phyloP scores from a whole-genome alignment of 176 grass and related monocot genomes.

The Leersia perrieri region DNA sequence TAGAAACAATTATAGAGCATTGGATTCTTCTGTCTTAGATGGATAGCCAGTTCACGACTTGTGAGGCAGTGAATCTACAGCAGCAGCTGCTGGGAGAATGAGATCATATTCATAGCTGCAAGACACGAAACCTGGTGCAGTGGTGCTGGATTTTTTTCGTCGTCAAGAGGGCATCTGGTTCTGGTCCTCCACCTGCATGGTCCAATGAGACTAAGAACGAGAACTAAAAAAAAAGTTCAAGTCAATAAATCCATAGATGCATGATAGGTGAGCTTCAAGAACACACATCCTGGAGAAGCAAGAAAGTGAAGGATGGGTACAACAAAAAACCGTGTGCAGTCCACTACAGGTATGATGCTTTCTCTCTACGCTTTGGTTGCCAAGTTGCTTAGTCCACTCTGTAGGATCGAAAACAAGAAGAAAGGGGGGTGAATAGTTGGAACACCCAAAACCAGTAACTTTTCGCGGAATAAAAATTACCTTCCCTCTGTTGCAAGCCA shows the following conservation, averaged over 20 bases:
- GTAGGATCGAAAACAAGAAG: no score
- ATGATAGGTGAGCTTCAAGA: neutral
- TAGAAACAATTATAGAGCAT: neutral
- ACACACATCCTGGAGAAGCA: neutral
- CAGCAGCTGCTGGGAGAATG: neutral
- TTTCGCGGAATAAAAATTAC: no score
- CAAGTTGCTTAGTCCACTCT: neutral
- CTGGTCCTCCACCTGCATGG: constrained; percentile 21
- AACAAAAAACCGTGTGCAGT: neutral
- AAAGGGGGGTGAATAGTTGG: no score
- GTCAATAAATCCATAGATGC: constrained; percentile 27
- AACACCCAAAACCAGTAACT: no score
- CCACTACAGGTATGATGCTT: neutral
- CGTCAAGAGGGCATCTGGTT: constrained; percentile 2
- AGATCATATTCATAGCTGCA: constrained; percentile 1
- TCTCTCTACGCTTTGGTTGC: neutral
- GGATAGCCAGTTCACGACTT: neutral
- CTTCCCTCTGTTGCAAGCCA: no score
- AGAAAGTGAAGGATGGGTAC: constrained; percentile 5
- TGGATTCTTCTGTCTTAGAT: constrained; percentile 14
- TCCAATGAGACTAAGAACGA: neutral
- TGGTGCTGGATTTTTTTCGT: constrained; percentile 22
- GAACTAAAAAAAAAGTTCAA: neutral
- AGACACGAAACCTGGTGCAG: constrained; percentile 28
- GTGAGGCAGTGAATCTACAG: neutral